Conservation (phyloP, 139 green algal species). For the Haematococcus sp. region DNA sequence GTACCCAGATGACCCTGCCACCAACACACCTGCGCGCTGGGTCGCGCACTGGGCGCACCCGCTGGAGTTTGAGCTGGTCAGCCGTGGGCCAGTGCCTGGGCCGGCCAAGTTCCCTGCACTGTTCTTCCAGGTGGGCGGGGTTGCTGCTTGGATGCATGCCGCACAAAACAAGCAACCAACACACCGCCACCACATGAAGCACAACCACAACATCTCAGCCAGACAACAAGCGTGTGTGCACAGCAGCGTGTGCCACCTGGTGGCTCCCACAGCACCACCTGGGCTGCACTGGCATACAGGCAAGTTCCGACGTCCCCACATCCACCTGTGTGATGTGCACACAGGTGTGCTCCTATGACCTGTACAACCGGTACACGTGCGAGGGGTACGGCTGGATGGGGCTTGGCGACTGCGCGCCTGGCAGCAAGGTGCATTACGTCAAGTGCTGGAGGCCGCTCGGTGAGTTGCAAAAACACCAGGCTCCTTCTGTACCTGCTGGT, state of each 20-base stretch:
- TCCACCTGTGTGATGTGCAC: neutral
- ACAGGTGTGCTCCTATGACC: conserved; percentile 59
- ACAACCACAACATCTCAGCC: too few relatives aligned
- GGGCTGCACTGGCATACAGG: neutral
- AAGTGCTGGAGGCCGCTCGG: conserved; percentile 52
- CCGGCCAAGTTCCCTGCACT: conserved; percentile 38
- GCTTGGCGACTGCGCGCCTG: conserved; percentile 27
- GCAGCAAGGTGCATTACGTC: conserved; percentile 34
- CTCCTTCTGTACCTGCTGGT: too few relatives aligned
- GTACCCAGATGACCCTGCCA: conserved; percentile 39
- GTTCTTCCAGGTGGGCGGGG: conserved; percentile 42
- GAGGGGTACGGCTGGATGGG: conserved; percentile 58
- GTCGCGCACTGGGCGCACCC: conserved; percentile 62
- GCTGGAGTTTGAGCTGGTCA: conserved; percentile 56
- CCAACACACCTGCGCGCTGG: conserved; percentile 20
- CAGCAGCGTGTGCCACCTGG: too few relatives aligned
- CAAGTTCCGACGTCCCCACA: too few relatives aligned
- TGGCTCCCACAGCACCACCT: neutral
- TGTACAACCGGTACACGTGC: conserved; percentile 47
- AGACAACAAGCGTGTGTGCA: too few relatives aligned
- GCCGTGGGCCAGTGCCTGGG: conserved; percentile 7
- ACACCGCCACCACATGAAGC: too few relatives aligned
- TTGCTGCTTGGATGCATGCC: neutral
- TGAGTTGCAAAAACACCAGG: conserved; percentile 20
- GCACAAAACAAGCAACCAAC: too few relatives aligned